These are phyloP conservation scores for Penicillium nucicola DNA, from an alignment of 495 filamentous ascomycete genomes.

Conservation along the genomic window DNA sequence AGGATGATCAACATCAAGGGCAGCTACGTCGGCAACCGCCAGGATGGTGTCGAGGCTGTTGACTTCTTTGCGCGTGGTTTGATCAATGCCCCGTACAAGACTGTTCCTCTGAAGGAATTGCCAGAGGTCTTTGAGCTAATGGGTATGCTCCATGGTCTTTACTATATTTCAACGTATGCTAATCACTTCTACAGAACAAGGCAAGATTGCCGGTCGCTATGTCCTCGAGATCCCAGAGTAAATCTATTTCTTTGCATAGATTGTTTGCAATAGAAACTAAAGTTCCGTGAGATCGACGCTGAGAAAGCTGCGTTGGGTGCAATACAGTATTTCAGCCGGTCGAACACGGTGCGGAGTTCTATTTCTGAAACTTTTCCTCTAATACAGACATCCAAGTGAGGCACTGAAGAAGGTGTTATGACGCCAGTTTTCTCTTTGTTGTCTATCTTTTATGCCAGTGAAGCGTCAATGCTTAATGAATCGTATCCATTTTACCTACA, in stretches of 20 bases:
- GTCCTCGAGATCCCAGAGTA: conserved; percentile 71
- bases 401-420: too few species aligned
- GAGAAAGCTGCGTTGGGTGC: too few species aligned
- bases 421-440: too few species aligned
- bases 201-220: conserved; percentile 83
- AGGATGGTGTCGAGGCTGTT: conserved; percentile 78
- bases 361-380: too few species aligned
- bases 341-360: too few species aligned
- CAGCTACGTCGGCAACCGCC: conserved; percentile 83
- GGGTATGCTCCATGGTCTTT: conserved; percentile 28
- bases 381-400: too few species aligned
- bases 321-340: too few species aligned
- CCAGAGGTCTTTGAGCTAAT: conserved; percentile 71
- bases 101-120: conserved; percentile 69
- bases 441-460: too few species aligned
- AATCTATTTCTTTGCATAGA: not conserved
- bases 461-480: too few species aligned
- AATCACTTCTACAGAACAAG: conserved; percentile 42
- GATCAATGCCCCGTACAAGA: conserved; percentile 84
- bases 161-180: conserved; percentile 2
- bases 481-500: too few species aligned
- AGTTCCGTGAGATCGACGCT: too few species aligned
- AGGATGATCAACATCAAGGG: conserved; percentile 89
- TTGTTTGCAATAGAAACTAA: not conserved
- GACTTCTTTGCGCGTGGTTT: conserved; percentile 80